These are phyloP conservation scores for Prunus salicina DNA, from an alignment of 306 rosid species.

Conservation along the genomic window DNA sequence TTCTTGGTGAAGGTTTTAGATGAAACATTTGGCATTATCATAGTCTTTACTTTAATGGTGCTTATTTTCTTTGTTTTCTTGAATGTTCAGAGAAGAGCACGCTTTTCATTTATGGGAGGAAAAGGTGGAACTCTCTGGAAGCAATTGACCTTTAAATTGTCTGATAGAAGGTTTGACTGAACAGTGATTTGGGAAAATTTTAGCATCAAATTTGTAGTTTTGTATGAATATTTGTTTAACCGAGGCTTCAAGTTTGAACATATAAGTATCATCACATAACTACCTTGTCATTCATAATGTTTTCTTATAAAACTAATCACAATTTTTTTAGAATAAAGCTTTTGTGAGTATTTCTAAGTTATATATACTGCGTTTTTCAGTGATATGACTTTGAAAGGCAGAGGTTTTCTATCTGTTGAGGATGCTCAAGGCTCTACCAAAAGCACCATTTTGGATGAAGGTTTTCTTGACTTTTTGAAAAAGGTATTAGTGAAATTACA, in stretches of 20 bases:
- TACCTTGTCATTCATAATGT: neutral
- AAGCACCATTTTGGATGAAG: conserved; percentile 61
- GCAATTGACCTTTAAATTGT: conserved; percentile 70
- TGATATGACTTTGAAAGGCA: conserved; percentile 45
- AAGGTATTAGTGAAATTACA: conserved; percentile 50
- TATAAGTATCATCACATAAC: neutral
- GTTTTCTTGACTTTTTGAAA: conserved; percentile 77
- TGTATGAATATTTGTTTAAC: neutral
- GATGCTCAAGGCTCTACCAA: conserved; percentile 60
- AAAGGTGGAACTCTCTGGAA: conserved; percentile 93
- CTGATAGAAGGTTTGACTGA: conserved; percentile 65
- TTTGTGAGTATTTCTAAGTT: neutral
- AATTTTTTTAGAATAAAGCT: neutral
- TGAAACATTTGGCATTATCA: neutral
- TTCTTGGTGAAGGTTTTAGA: neutral
- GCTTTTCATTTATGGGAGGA: conserved; percentile 97
- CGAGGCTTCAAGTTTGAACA: neutral
- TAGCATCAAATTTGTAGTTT: neutral
- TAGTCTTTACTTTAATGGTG: neutral
- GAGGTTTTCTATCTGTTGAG: conserved; percentile 71
- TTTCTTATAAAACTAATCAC: too few species aligned
- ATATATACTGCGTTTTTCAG: conserved; percentile 43
- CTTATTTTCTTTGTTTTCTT: conserved; percentile 11
- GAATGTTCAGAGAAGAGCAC: conserved; percentile 71
- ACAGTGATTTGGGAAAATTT: conserved; percentile 12